Base-by-base conservation (phyloP, 495 filamentous ascomycete species). In the Penicillium coprophilum region DNA sequence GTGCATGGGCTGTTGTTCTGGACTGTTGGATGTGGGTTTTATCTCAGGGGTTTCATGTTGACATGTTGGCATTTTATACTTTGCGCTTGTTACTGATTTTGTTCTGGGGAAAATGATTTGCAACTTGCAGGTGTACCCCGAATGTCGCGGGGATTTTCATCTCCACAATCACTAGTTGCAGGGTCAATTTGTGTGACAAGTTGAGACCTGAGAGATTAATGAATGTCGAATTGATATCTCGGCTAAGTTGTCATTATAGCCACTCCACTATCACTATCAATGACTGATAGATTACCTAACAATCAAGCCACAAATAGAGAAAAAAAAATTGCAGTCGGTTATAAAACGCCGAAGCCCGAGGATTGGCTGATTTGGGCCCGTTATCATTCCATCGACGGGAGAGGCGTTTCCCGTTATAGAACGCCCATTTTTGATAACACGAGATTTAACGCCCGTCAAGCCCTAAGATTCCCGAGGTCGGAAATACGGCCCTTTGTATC, bases 371-470 rank as follows among this genome's bases (percentile, higher is more conserved):
- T 24, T 46, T 8, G 21, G 40, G 34, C 23, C 40, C 28, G 55
- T 54, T 49, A 61, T 54, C 43, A 43, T 45, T 28, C 15, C 34
- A 46, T 44, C 24, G 24, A 36, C 65, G 65, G 65, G 55, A 65
- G 60, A 61, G 65, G 65, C 65, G 65, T 46, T 52, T 39, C 55
- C 59, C 54, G 39, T 59, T 55, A 67, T 54, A 21, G 28, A 32
- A 46, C 49, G 49, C 48, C 36, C 43, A 53, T 38, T 58, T 50
- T 46, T 48, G n/a, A 39, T n/a, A n/a, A n/a, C n/a, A 27, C 34
- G 23, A 38, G 32, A 9, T n/a, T 8, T 28, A 13, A 30, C 9
- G 21, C n/a, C 21, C 3, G 12, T 50, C 4, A 24, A 51, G 11
- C n/a, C 46, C 46, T 51, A 6, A 30, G n/a, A 36, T 6, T 36